Conservation (phyloP, 2,329 filamentous ascomycete species). For the Daldinia eschscholtzii region DNA sequence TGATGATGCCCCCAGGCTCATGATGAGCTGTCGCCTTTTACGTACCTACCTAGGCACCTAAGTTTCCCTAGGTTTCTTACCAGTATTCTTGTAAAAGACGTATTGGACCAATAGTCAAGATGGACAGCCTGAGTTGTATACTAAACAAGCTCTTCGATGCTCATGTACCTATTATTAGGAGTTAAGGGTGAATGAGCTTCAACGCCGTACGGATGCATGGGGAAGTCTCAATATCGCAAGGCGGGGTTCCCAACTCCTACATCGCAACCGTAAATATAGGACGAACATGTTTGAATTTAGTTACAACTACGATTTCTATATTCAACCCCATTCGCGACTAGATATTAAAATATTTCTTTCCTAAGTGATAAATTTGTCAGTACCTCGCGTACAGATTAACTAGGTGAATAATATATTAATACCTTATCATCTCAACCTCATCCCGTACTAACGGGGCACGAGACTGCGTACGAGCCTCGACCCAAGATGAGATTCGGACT, state of each 20-base stretch:
- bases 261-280: background rate
- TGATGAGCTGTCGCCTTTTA: background rate
- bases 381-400: no score
- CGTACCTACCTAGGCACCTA: no score
- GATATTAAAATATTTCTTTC: no score
- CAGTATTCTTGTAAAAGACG: background rate
- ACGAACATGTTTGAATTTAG: background rate
- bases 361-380: background rate
- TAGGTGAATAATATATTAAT: no score
- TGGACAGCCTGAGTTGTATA: background rate
- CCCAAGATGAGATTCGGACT: slow-evolving; percentile 16
- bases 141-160: background rate
- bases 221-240: background rate
- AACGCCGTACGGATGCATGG: background rate
- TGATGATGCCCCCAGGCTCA: background rate
- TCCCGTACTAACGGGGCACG: background rate
- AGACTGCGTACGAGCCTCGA: background rate
- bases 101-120: background rate
- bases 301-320: background rate
- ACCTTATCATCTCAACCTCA: background rate
- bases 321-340: background rate
- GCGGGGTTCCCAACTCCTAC: slow-evolving; percentile 1
- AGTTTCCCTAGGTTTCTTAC: background rate
- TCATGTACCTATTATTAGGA: background rate
- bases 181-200: background rate